These are phyloP conservation scores for Aspergillus ellipticus DNA, from an alignment of 495 filamentous ascomycete genomes.

Conservation along the genomic window DNA sequence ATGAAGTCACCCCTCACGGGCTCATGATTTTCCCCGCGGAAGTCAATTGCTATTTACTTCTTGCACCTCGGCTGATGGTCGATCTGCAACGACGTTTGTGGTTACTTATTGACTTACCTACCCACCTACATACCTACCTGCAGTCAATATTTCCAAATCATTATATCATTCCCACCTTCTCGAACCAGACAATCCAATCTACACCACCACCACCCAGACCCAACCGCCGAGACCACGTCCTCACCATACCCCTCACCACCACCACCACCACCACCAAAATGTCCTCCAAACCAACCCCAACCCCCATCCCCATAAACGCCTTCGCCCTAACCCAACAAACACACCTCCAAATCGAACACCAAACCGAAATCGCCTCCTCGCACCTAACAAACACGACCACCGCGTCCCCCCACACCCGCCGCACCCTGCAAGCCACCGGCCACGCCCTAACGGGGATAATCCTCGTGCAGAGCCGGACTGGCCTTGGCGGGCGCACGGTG, in stretches of 20 bases:
- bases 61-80: no score
- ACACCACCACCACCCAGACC: no score
- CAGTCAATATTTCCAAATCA: background rate
- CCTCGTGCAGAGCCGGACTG: slow-evolving; percentile 78
- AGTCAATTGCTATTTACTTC: background rate
- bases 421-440: slow-evolving; percentile 76
- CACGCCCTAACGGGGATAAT: slow-evolving; percentile 80
- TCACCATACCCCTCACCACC: no score
- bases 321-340: slow-evolving; percentile 78
- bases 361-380: slow-evolving; percentile 55
- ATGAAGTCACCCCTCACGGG: background rate
- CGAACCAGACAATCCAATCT: background rate
- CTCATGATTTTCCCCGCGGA: background rate
- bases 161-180: background rate
- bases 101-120: background rate
- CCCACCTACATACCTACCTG: background rate
- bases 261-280: background rate
- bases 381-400: slow-evolving; percentile 59
- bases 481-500: slow-evolving; percentile 81
- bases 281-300: background rate
- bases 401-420: slow-evolving; percentile 65
- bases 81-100: no score
- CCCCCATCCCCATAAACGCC: slow-evolving; percentile 57
- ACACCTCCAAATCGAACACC: slow-evolving; percentile 74
- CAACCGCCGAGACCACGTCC: no score